A percentile compares a stretch with the other conserved stretches of the same genome.
phyloP scores from a whole-genome alignment of 164 flowering plant species.

The Amborella trichopoda region DNA sequence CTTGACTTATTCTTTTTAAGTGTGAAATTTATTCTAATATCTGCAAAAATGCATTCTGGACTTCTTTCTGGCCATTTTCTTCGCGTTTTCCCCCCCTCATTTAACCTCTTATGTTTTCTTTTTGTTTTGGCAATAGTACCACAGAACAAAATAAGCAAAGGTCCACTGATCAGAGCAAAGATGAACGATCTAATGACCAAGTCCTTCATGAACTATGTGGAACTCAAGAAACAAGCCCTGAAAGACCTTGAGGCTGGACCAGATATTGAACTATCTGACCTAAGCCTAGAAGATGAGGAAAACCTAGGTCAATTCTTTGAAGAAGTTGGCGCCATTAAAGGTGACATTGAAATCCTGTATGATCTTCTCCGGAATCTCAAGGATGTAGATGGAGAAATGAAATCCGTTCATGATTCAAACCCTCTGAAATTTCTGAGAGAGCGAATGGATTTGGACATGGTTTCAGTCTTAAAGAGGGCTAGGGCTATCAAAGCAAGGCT shows the following conservation, averaged over 20 bases:
- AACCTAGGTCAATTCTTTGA: conserved; percentile 49
- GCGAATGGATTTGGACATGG: conserved; percentile 57
- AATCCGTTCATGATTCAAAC: conserved; percentile 47
- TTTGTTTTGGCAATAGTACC: conserved; percentile 10
- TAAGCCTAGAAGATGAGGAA: conserved; percentile 35
- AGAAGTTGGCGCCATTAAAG: conserved; percentile 40
- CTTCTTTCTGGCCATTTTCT: not conserved
- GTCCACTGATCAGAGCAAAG: no score
- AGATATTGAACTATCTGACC: conserved; percentile 29
- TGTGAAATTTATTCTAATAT: no score
- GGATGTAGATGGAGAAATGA: conserved; percentile 46
- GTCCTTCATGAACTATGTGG: conserved; percentile 74
- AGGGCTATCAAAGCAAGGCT: conserved; percentile 36
- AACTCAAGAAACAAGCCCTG: conserved; percentile 69
- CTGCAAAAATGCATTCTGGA: no score
- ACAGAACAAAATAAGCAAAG: conserved; percentile 3
- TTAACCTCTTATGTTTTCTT: not conserved
- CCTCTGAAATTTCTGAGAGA: conserved; percentile 59
- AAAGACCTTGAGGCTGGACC: conserved; percentile 38
- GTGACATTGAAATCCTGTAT: conserved; percentile 50
- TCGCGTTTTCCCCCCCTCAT: not conserved
- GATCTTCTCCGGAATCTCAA: conserved; percentile 49
- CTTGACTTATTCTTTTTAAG: no score
- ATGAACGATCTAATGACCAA: conserved; percentile 93
- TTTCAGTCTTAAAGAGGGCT: conserved; percentile 49